These are phyloP conservation scores for Pythium phragmitis DNA, from an alignment of 352 stramenopile genomes.

Conservation along the genomic window DNA sequence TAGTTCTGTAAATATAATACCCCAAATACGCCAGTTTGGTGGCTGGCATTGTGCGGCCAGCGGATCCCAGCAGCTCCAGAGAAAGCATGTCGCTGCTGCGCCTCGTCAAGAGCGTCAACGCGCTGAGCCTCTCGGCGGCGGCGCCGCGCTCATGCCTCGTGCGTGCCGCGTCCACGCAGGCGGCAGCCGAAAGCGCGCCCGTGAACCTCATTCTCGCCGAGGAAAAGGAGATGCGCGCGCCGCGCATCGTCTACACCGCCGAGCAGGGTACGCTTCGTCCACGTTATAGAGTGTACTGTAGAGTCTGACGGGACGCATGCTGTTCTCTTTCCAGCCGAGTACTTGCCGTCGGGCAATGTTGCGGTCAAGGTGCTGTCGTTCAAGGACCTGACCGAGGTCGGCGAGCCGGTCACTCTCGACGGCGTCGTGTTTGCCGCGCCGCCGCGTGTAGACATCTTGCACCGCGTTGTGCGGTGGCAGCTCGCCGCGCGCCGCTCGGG, in stretches of 20 bases:
- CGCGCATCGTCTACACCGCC: slow-evolving; percentile 61
- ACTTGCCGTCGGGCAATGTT: slow-evolving; percentile 56
- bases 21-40: background rate
- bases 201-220: slow-evolving; percentile 70
- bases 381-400: slow-evolving; percentile 37
- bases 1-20: slow-evolving; percentile 14
- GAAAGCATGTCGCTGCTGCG: slow-evolving; percentile 38
- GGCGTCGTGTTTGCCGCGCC: slow-evolving; percentile 75
- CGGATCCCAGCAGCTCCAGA: background rate
- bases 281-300: background rate
- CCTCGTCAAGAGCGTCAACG: slow-evolving; percentile 54
- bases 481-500: slow-evolving; percentile 77
- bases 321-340: slow-evolving; percentile 31
- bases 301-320: slow-evolving; percentile 1
- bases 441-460: slow-evolving; percentile 81
- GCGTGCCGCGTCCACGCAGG: slow-evolving; percentile 39
- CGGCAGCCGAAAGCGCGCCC: slow-evolving; percentile 34
- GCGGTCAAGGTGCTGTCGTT: slow-evolving; percentile 70
- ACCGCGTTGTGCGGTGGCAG: slow-evolving; percentile 88
- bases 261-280: slow-evolving; percentile 40
- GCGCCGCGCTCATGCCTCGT: slow-evolving; percentile 36
- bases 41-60: slow-evolving; percentile 16
- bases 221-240: slow-evolving; percentile 65
- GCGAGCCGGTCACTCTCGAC: slow-evolving; percentile 53
- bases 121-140: slow-evolving; percentile 44